These are phyloP conservation scores for Clarireedia homoeocarpa DNA, from an alignment of 2,329 filamentous ascomycete species.

Conservation along the genomic window DNA sequence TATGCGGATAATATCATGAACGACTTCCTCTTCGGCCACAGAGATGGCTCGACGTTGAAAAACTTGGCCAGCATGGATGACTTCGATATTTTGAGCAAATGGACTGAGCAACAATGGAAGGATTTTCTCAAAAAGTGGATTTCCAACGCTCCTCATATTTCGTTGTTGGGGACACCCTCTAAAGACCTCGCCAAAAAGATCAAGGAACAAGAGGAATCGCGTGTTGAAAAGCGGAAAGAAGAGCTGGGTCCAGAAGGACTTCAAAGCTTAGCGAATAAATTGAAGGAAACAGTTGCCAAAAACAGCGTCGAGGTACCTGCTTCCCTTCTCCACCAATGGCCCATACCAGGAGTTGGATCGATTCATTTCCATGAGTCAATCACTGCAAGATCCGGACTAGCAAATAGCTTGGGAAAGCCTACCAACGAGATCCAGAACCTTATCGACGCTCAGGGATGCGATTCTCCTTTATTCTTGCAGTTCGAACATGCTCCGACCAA, in stretches of 20 bases:
- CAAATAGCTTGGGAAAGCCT: constrained; percentile 59
- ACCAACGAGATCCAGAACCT: constrained; percentile 65
- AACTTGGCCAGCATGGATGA: constrained; percentile 49
- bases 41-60: constrained; percentile 69
- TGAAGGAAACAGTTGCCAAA: constrained; percentile 77
- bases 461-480: constrained; percentile 82
- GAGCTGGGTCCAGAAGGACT: constrained; percentile 77
- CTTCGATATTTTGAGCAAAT: constrained; percentile 64
- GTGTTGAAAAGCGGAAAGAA: constrained; percentile 71
- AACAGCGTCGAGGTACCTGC: constrained; percentile 84
- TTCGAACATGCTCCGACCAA: constrained; percentile 92
- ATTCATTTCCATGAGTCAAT: constrained; percentile 91
- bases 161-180: constrained; percentile 82
- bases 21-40: constrained; percentile 83
- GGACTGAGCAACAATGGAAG: constrained; percentile 81
- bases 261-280: constrained; percentile 61
- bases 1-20: constrained; percentile 82
- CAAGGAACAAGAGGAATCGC: constrained; percentile 71
- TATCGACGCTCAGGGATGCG: constrained; percentile 59
- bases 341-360: constrained; percentile 76
- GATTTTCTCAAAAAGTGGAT: constrained; percentile 78
- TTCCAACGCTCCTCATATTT: constrained; percentile 76
- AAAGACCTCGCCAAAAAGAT: constrained; percentile 69
- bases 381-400: constrained; percentile 75
- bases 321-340: constrained; percentile 71